These are phyloP conservation scores for Fusarium verticillioides DNA, from an alignment of 2,329 filamentous ascomycete genomes.

Conservation along the genomic window DNA sequence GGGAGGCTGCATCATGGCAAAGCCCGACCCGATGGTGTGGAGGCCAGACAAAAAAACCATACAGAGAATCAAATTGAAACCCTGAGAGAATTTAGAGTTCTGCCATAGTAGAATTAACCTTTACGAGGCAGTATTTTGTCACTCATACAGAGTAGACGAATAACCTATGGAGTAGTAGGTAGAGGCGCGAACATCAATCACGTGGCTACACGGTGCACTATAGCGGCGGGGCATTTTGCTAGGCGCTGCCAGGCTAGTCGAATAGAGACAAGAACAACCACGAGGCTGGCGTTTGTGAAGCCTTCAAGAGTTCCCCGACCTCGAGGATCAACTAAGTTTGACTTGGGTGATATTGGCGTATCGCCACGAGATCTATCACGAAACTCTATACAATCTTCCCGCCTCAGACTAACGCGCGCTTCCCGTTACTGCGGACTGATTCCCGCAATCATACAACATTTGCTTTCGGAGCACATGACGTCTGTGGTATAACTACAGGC, in stretches of 20 bases:
- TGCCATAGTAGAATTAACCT: neutral
- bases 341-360: conserved; percentile 11
- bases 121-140: conserved; percentile 6
- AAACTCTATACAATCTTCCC: neutral
- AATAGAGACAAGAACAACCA: conserved; percentile 4
- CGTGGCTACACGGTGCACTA: conserved; percentile 42
- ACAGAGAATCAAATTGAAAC: neutral
- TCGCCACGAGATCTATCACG: conserved; percentile 21
- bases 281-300: conserved; percentile 34
- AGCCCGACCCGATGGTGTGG: neutral
- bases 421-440: conserved; percentile 4
- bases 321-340: conserved; percentile 9
- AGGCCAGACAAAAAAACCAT: neutral
- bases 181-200: conserved; percentile 26
- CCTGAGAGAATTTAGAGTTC: neutral
- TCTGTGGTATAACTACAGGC: conserved; percentile 10
- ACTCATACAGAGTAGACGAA: neutral
- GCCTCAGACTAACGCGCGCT: conserved; percentile 16
- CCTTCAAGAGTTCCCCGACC: conserved; percentile 16
- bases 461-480: conserved; percentile 15
- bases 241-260: neutral
- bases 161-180: neutral
- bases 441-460: neutral
- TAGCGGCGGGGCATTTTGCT: neutral
- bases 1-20: neutral